Evolutionary conservation across 495 filamentous ascomycete species (phyloP).

Genomic region (Penicillium lividum): DNA sequence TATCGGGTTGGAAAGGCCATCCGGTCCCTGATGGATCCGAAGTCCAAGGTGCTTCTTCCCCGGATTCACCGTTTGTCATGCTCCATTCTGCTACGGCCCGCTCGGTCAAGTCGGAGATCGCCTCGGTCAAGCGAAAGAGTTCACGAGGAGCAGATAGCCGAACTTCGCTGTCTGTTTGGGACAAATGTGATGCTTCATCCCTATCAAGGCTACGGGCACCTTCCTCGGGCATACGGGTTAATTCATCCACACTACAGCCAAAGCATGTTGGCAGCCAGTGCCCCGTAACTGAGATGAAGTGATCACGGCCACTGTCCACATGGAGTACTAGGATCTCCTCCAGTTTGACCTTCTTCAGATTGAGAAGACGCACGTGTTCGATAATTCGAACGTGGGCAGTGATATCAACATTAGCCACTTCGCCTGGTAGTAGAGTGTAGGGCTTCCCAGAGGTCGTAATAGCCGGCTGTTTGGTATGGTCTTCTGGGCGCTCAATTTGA

Average conservation of each 20-base stretch:
- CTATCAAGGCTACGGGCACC: constrained; percentile 57
- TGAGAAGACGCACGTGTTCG: constrained; percentile 66
- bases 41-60: constrained; percentile 53
- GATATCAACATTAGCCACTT: constrained; percentile 69
- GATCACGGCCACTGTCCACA: constrained; percentile 79
- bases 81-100: constrained; percentile 78
- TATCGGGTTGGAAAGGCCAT: constrained; percentile 72
- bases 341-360: constrained; percentile 61
- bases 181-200: constrained; percentile 23
- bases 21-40: constrained; percentile 55
- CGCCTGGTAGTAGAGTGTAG: constrained; percentile 76
- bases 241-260: constrained; percentile 76
- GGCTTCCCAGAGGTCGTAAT: constrained; percentile 32
- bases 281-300: constrained; percentile 82
- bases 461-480: constrained; percentile 31
- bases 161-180: constrained; percentile 49
- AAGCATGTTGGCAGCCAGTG: constrained; percentile 82
- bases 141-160: constrained; percentile 77
- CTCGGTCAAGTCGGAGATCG: constrained; percentile 72
- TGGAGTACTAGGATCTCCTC: constrained; percentile 92
- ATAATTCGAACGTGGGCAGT: constrained; percentile 63
- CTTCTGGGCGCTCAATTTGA: constrained; percentile 54
- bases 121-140: constrained; percentile 83
- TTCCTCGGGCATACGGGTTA: constrained; percentile 80
- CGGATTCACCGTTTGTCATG: constrained; percentile 63